phyloP scores from a whole-genome alignment of 768 basidiomycete genomes.

The Mycena capillaripes region DNA sequence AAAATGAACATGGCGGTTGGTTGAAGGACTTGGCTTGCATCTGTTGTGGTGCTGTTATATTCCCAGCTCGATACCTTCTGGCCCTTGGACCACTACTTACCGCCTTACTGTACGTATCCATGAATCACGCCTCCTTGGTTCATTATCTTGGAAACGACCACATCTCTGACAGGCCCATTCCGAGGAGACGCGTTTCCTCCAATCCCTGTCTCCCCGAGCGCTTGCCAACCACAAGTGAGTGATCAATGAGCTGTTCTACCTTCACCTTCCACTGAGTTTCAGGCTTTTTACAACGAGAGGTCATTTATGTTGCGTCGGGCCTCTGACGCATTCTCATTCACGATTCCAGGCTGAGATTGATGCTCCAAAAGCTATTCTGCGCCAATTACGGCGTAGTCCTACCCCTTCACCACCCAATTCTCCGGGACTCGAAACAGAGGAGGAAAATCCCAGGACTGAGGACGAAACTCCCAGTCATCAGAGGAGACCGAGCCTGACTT shows the following conservation, averaged over 20 bases:
- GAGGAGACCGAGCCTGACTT: slow-evolving; percentile 38
- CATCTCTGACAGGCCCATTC: slow-evolving; percentile 41
- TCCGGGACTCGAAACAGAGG: slow-evolving; percentile 35
- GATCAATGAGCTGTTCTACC: slow-evolving; percentile 31
- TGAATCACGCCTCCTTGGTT: slow-evolving; percentile 67
- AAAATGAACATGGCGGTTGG: too few relatives aligned
- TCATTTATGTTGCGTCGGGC: too few relatives aligned
- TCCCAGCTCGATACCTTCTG: too few relatives aligned
- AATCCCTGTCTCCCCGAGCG: slow-evolving; percentile 76
- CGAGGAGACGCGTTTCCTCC: slow-evolving; percentile 56
- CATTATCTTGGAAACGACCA: slow-evolving; percentile 48
- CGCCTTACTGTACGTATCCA: slow-evolving; percentile 51
- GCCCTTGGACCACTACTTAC: too few relatives aligned
- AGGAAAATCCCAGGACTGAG: slow-evolving; percentile 16
- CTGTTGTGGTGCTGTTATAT: too few relatives aligned
- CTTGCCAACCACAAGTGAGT: slow-evolving; percentile 63
- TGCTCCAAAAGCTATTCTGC: slow-evolving; percentile 70
- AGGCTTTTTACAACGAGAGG: slow-evolving; percentile 81
- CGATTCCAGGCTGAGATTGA: slow-evolving; percentile 68
- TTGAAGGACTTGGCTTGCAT: too few relatives aligned
- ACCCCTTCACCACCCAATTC: slow-evolving; percentile 49
- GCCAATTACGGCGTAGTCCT: slow-evolving; percentile 64
- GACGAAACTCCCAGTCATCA: slow-evolving; percentile 36
- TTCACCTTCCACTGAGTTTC: not conserved
- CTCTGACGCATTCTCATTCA: too few relatives aligned